Conservation (phyloP, 1,284 basidiomycete species). For the Porogramme epimiltina region DNA sequence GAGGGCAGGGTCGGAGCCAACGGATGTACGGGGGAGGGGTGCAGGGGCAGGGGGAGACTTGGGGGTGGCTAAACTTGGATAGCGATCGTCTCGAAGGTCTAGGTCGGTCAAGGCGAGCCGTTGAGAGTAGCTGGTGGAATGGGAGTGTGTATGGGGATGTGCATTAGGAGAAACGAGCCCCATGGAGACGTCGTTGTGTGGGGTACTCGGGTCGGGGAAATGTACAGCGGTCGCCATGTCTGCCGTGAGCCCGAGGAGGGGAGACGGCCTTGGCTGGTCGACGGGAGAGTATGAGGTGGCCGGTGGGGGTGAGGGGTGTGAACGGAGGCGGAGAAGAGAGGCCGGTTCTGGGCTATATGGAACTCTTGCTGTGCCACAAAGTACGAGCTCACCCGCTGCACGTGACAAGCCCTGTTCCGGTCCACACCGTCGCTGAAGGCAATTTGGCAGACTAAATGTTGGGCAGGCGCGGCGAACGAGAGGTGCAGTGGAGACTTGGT, state of each 20-base stretch:
- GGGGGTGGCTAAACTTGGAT: conserved; percentile 46
- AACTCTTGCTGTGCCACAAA: conserved; percentile 11
- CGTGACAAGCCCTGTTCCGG: no score
- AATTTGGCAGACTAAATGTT: no score
- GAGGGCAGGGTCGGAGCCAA: conserved; percentile 13
- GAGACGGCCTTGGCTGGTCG: neutral
- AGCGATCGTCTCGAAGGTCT: conserved; percentile 63
- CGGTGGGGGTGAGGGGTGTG: conserved; percentile 15
- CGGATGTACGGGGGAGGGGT: neutral
- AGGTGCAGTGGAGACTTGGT: no score
- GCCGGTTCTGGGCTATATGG: conserved; percentile 4
- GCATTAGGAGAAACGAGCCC: conserved; percentile 14
- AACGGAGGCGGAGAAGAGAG: conserved; percentile 18
- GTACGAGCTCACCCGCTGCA: conserved; percentile 11
- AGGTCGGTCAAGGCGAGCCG: conserved; percentile 56
- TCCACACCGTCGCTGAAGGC: no score
- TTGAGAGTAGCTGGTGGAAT: conserved; percentile 44
- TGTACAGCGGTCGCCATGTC: conserved; percentile 33
- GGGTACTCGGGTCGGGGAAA: conserved; percentile 24
- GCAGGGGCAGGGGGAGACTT: conserved; percentile 12
- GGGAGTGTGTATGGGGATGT: conserved; percentile 34
- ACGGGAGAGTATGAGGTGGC: conserved; percentile 10
- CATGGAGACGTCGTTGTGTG: conserved; percentile 24
- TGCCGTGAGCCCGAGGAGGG: neutral
- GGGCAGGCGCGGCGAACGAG: no score